Percentiles rank a stretch among this genome's conserved stretches.
phyloP scores from a whole-genome alignment of 768 basidiomycete genomes.

The Leccinum sublutescens region DNA sequence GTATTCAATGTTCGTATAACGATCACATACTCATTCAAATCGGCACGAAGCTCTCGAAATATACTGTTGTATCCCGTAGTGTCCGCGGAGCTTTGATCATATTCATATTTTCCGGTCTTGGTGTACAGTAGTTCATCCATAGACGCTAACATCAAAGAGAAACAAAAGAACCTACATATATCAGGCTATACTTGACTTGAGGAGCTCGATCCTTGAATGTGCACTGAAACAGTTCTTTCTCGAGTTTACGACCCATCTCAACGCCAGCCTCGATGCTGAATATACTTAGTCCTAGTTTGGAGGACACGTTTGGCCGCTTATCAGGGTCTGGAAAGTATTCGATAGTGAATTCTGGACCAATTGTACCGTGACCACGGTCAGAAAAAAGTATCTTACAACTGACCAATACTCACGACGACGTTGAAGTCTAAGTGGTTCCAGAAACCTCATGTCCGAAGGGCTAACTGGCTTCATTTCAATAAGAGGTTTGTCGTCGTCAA shows the following conservation, averaged over 20 bases:
- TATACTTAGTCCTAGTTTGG: slow-evolving; percentile 26
- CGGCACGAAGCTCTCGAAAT: slow-evolving; percentile 10
- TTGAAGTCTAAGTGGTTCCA: slow-evolving; percentile 53
- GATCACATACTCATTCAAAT: slow-evolving; percentile 14
- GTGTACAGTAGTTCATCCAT: not conserved
- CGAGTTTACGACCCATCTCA: not conserved
- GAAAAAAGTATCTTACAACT: not conserved
- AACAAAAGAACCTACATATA: slow-evolving; percentile 6
- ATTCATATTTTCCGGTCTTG: slow-evolving; percentile 7
- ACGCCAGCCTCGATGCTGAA: slow-evolving; percentile 19
- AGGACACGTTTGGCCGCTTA: not conserved
- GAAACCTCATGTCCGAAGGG: slow-evolving; percentile 58
- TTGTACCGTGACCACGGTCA: not conserved
- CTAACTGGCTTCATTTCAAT: slow-evolving; percentile 54
- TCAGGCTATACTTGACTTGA: slow-evolving; percentile 4
- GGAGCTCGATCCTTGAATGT: not conserved
- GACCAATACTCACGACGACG: slow-evolving; percentile 17
- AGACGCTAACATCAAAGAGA: not conserved
- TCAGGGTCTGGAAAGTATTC: not conserved
- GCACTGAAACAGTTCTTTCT: not conserved
- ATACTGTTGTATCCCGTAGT: not conserved
- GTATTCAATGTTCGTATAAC: not conserved
- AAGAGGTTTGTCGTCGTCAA: slow-evolving; percentile 44
- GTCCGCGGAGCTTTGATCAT: not conserved
- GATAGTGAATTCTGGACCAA: not conserved